Base-by-base conservation (phyloP, 805 yeast genomes). In the Lipomyces spencermartinsiae region DNA sequence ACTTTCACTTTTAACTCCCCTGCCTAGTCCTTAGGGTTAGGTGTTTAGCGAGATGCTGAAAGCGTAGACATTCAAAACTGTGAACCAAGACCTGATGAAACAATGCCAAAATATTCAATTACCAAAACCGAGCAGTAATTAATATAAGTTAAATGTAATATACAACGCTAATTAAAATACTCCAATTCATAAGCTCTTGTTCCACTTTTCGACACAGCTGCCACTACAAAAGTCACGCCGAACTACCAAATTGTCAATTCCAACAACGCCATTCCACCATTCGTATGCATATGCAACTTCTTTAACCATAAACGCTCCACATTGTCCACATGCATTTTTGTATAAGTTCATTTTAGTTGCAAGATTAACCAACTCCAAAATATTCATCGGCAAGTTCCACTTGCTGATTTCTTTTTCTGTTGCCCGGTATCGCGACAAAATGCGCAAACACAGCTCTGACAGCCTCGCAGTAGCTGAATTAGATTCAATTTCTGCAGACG, bases 221-320 rank as follows among this genome's bases (percentile, higher is more conserved):
- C 71, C 74, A 7, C 68, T 65, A 58, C 76, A 73, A 56, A 74
- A 71, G 53, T 73, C 76, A 2, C 76, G 62, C 31, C 67, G 54
- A 10, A 73, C 46, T 19, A 67, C 66, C 14, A 73, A 62, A 4
- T 46, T 70, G 46, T 73, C 66, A 14, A 62, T 62, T 9, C 71
- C 71, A 56, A 65, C 60, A 22, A 73, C 68, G n/a, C 70, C 71
- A 46, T 74, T 67, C 80, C 80, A 78, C 78, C 79, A 78, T 60
- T 78, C 80, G 55, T 66, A 59, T 9, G 69, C 76, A 58, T 72
- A 67, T 34, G 75, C 79, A 5, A 72, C 68, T 2, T 74, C 77
- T 19, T 69, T 61, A 16, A 75, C 70, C 67, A 76, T 69, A 29
- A 61, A 66, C n/a, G 53, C n/a, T 1, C 67, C 60, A 43, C 80